phyloP scores from a whole-genome alignment of 352 stramenopile species.

The Phytophthora litchii region DNA sequence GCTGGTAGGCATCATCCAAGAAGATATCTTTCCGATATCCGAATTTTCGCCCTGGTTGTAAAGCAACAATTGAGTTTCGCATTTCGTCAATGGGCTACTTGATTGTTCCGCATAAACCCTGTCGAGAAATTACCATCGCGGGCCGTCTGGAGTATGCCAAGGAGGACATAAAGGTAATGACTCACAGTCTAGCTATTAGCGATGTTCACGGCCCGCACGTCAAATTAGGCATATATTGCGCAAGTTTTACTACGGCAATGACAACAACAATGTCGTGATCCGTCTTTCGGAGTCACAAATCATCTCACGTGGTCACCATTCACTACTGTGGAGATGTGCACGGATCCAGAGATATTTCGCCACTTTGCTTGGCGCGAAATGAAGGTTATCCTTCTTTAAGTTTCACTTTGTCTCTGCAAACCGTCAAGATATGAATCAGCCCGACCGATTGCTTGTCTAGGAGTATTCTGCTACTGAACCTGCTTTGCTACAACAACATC shows the following conservation, averaged over 20 bases:
- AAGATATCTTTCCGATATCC: neutral
- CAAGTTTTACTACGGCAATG: neutral
- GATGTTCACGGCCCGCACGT: neutral
- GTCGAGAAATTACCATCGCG: neutral
- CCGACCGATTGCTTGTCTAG: slow-evolving; percentile 19
- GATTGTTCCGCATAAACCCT: neutral
- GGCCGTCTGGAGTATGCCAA: neutral
- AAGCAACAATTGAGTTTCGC: neutral
- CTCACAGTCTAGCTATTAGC: neutral
- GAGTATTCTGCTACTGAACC: slow-evolving; percentile 10
- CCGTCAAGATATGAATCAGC: slow-evolving; percentile 4
- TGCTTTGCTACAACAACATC: slow-evolving; percentile 16
- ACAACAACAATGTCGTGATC: slow-evolving; percentile 3
- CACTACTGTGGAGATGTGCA: slow-evolving; percentile 6
- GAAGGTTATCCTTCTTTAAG: slow-evolving; percentile 9
- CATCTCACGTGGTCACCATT: neutral
- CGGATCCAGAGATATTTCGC: slow-evolving; percentile 6
- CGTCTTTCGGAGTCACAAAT: neutral
- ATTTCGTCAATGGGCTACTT: neutral
- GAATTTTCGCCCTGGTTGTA: neutral
- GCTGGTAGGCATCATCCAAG: neutral
- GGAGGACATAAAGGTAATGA: slow-evolving; percentile 1
- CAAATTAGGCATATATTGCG: neutral
- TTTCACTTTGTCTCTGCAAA: slow-evolving; percentile 9
- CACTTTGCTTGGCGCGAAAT: slow-evolving; percentile 7